Evolutionary conservation across 495 filamentous ascomycete species (phyloP), one percentile per base, ranked within the genome.

Genomic region (Trypethelium eluteriae): DNA sequence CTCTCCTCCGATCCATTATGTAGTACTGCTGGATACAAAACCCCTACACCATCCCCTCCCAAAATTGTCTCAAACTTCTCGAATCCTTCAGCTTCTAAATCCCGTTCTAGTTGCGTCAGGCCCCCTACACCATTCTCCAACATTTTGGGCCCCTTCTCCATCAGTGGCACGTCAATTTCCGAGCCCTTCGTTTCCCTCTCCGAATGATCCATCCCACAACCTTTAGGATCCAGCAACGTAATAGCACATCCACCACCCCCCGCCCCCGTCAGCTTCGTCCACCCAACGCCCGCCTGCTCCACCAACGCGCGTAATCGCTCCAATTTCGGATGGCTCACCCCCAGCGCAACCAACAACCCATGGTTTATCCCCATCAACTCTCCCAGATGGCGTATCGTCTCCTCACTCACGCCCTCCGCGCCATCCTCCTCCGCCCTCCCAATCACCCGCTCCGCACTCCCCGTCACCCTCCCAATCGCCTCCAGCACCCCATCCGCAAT

Each of bases 201-300:
- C 64, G 25, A 25, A 25, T 25, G 25, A 25, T 25, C 25, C 25
- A 25, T 25, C 25, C 25, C 25, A 25, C 25, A 25, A 25, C 25
- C 25, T 25, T 83, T 80, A 0, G 92, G 90, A 66, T 87, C 89
- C 47, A 98, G 80, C 4, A 98, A 77, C 2, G 93, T 94, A 71
- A 98, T 97, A 1, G 92, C 92, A 75, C 94, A 96, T 1, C 94
- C 94, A 47, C 94, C 94, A 3, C 93, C 94, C 12, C 94, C 94
- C 5, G 93, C 94, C 65, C 94, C 94, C 1, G 94, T 98, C 61
- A 98, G 83, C 74, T 98, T 98, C 4, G 94, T 95, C 91, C 92
- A 97, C 39, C 94, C 94, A 64, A 96, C 88, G n/a, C 90, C 88
- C 39, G 89, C 82, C 67, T 89, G 85, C 70, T 97, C 93, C 62